Evolutionary conservation across 352 stramenopile genomes (phyloP).

Genomic region (Phytopythium kandeliae): DNA sequence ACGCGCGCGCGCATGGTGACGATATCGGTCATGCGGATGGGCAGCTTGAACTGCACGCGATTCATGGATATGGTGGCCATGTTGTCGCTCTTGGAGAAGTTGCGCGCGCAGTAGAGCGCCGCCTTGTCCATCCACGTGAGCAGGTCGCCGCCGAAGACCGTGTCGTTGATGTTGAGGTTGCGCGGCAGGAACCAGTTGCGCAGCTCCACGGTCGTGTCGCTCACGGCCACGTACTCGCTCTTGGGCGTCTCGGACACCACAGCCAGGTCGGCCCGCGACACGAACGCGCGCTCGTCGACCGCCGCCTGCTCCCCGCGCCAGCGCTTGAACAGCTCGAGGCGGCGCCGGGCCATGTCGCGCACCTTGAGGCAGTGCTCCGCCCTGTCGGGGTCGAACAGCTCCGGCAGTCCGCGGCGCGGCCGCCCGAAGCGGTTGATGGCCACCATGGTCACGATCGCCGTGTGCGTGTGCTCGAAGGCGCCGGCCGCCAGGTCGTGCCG

Average conservation of each 20-base stretch:
- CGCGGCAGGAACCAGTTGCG: slow-evolving; percentile 67
- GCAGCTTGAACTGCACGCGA: slow-evolving; percentile 65
- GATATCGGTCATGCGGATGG: slow-evolving; percentile 47
- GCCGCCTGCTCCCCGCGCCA: slow-evolving; percentile 40
- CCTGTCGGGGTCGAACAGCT: slow-evolving; percentile 33
- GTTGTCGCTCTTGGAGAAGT: slow-evolving; percentile 67
- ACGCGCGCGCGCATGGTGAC: slow-evolving; percentile 58
- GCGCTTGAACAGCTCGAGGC: slow-evolving; percentile 27
- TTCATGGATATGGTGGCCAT: slow-evolving; percentile 80
- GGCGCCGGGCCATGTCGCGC: slow-evolving; percentile 29
- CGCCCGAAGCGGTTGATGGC: slow-evolving; percentile 46
- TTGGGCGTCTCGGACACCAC: slow-evolving; percentile 29
- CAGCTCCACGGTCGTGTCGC: slow-evolving; percentile 60
- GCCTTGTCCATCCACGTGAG: slow-evolving; percentile 63
- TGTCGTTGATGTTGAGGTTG: slow-evolving; percentile 69
- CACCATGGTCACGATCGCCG: slow-evolving; percentile 59
- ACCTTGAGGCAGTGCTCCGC: slow-evolving; percentile 36
- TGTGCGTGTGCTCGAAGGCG: slow-evolving; percentile 46
- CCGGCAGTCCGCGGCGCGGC: slow-evolving; percentile 28
- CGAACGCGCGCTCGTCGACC: slow-evolving; percentile 35
- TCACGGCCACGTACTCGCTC: slow-evolving; percentile 31
- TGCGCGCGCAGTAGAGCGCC: slow-evolving; percentile 60
- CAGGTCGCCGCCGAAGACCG: slow-evolving; percentile 61
- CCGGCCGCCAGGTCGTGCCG: slow-evolving; percentile 32
- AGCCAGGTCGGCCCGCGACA: slow-evolving; percentile 23